Conservation (phyloP, 2,329 filamentous ascomycete species). For the Aspergillus quadricinctus region DNA sequence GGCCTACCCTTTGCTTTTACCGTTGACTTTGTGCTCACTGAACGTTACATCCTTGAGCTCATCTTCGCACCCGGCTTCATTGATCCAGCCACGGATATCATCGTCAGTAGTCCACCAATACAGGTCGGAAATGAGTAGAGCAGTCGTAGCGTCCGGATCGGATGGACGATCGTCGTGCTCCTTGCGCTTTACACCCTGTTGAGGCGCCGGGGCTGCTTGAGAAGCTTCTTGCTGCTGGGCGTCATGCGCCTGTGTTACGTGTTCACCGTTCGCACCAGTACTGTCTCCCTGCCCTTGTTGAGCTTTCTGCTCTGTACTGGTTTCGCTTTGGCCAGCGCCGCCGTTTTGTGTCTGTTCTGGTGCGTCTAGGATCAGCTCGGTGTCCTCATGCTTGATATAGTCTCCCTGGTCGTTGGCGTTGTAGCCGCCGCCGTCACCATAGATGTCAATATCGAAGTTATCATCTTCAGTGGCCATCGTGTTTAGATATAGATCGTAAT, state of each 20-base stretch:
- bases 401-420: constrained; percentile 46
- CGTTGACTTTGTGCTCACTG: constrained; percentile 97
- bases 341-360: constrained; percentile 30
- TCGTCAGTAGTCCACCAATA: constrained; percentile 98
- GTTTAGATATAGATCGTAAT: constrained; percentile 25
- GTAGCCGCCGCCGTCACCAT: constrained; percentile 55
- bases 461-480: constrained; percentile 57
- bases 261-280: constrained; percentile 22
- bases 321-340: constrained; percentile 12
- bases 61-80: constrained; percentile 72
- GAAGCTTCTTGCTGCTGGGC: constrained; percentile 17
- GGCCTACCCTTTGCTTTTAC: constrained; percentile 91
- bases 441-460: constrained; percentile 68
- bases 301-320: constrained; percentile 14
- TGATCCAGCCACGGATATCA: constrained; percentile 82
- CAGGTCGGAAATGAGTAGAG: constrained; percentile 81
- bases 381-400: constrained; percentile 35
- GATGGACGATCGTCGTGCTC: constrained; percentile 52
- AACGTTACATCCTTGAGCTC: constrained; percentile 92
- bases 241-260: constrained; percentile 17
- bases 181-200: constrained; percentile 61
- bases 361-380: constrained; percentile 37
- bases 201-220: constrained; percentile 31
- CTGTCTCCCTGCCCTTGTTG: constrained; percentile 24
- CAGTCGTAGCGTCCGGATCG: constrained; percentile 60